A percentile compares a stretch with the other conserved stretches of the same genome.
Conservation (phyloP, 345 rosid genomes). For the Lenwebbia sp. region DNA sequence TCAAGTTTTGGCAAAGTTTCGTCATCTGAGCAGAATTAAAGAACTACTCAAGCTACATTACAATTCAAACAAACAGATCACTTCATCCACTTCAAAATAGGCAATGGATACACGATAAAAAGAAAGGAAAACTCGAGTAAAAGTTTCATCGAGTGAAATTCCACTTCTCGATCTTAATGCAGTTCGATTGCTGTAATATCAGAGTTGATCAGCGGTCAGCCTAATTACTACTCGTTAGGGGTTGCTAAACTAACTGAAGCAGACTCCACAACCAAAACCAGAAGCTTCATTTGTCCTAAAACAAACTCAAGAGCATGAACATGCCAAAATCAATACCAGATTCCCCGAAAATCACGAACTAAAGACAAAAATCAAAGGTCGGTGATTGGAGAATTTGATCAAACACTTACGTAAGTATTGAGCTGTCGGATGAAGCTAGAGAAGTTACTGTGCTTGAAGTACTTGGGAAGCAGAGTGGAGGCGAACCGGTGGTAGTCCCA, state of each 20-base stretch:
- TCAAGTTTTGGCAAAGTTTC: neutral
- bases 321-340: neutral
- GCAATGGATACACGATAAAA: neutral
- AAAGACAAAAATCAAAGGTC: neutral
- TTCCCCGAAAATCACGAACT: neutral
- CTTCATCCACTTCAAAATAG: neutral
- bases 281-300: neutral
- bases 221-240: too few species aligned
- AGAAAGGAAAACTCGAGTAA: neutral
- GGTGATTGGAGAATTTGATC: neutral
- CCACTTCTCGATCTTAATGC: neutral
- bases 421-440: constrained; percentile 80
- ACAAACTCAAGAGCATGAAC: neutral
- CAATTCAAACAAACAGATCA: neutral
- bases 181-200: neutral
- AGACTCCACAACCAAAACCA: neutral
- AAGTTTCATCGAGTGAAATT: neutral
- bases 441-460: constrained; percentile 67
- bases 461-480: constrained; percentile 40
- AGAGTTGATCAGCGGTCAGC: too few species aligned
- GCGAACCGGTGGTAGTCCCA: constrained; percentile 53
- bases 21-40: neutral
- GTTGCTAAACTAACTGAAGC: neutral
- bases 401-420: constrained; percentile 59
- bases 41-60: neutral